Evolutionary conservation across 371 early-diverging fungal genomes (phyloP).

Genomic region (Chytridiales sp.): DNA sequence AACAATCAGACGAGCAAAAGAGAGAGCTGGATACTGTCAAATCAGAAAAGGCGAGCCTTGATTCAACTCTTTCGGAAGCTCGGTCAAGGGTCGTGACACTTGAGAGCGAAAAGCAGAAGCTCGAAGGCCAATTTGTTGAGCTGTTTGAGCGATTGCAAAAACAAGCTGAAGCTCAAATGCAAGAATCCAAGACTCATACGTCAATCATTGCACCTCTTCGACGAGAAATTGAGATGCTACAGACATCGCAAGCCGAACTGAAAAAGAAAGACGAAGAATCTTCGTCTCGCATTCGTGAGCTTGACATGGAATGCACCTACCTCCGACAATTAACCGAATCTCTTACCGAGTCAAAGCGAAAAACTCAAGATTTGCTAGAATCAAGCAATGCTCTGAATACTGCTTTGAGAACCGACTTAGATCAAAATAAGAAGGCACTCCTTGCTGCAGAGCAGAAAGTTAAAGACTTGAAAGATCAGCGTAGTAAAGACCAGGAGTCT

Average conservation of each 20-base stretch:
- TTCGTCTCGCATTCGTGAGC: conserved; percentile 9
- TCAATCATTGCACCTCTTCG: conserved; percentile 11
- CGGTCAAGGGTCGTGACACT: neutral
- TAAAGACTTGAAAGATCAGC: no score
- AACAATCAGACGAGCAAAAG: conserved; percentile 57
- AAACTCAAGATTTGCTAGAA: conserved; percentile 56
- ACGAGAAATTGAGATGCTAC: conserved; percentile 20
- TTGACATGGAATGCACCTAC: conserved; percentile 46
- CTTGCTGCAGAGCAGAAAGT: no score
- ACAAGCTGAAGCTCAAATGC: conserved; percentile 4
- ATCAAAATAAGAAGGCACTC: no score
- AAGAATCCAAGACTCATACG: conserved; percentile 13
- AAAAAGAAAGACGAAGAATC: conserved; percentile 11
- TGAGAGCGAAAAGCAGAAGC: conserved; percentile 16
- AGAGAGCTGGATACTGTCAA: conserved; percentile 45
- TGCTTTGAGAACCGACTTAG: conserved; percentile 55
- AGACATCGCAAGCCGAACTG: conserved; percentile 14
- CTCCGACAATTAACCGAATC: conserved; percentile 79
- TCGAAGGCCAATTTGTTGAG: conserved; percentile 24
- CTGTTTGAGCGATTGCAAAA: conserved; percentile 25
- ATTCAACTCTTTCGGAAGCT: conserved; percentile 9
- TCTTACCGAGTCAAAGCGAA: conserved; percentile 69
- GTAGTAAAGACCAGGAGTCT: no score
- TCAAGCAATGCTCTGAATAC: conserved; percentile 59
- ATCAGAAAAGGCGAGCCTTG: conserved; percentile 8